Percentiles rank a stretch among this genome's conserved stretches.
Conservation (phyloP, 306 rosid genomes). For the Benincasa hispida region DNA sequence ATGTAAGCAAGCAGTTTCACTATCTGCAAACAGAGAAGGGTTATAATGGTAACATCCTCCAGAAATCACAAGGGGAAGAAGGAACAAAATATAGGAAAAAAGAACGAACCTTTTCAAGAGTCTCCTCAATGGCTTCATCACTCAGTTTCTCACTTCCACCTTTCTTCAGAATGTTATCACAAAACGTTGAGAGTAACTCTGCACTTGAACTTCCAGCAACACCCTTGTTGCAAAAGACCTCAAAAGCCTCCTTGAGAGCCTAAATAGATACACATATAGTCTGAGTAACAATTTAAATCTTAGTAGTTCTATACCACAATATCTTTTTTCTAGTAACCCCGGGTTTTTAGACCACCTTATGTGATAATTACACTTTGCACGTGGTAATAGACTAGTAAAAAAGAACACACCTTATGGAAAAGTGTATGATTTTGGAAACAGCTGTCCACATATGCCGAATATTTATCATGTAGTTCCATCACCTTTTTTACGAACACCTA, state of each 20-base stretch:
- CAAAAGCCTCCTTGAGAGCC: conserved; percentile 47
- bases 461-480: conserved; percentile 46
- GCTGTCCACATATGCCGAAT: conserved; percentile 49
- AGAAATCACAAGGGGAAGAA: background rate
- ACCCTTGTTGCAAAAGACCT: conserved; percentile 44
- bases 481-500: conserved; percentile 49
- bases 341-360: background rate
- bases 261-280: conserved; percentile 1
- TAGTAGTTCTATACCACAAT: background rate
- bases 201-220: conserved; percentile 46
- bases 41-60: background rate
- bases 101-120: conserved; percentile 67
- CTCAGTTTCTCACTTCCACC: conserved; percentile 49
- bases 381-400: background rate
- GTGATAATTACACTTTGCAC: background rate
- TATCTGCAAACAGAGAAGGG: conserved; percentile 19
- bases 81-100: conserved; percentile 1
- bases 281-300: background rate
- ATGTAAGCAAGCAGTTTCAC: conserved; percentile 43
- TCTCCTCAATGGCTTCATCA: conserved; percentile 50
- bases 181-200: conserved; percentile 37
- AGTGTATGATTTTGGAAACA: conserved; percentile 78
- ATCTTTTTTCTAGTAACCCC: background rate
- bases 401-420: conserved; percentile 38
- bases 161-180: conserved; percentile 43